Evolutionary conservation across 176 grass and related monocot genomes (phyloP).

Genomic region (Zea luxurians): DNA sequence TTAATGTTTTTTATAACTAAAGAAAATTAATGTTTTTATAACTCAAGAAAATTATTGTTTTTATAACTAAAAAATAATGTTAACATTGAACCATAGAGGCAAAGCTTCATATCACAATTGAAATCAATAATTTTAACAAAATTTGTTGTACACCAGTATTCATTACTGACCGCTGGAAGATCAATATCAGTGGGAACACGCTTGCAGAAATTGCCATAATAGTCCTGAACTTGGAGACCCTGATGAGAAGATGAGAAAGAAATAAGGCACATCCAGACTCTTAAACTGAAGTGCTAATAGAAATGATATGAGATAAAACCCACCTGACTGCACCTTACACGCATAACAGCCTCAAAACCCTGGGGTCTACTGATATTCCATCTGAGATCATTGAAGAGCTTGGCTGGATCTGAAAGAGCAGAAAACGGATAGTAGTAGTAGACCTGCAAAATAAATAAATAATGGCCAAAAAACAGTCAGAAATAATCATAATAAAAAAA

Average conservation of each 20-base stretch:
- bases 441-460: constrained; percentile 55
- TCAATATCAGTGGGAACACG: constrained; percentile 94
- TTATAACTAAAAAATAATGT: constrained; percentile 1
- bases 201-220: constrained; percentile 84
- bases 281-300: constrained; percentile 10
- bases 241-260: constrained; percentile 32
- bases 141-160: neutral
- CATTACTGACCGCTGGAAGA: constrained; percentile 64
- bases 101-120: constrained; percentile 11
- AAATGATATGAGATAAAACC: constrained; percentile 37
- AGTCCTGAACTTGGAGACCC: constrained; percentile 86
- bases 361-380: constrained; percentile 94
- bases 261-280: constrained; percentile 18
- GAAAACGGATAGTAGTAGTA: constrained; percentile 96
- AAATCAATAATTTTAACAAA: neutral
- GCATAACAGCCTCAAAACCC: constrained; percentile 93
- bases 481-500: neutral
- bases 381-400: constrained; percentile 91
- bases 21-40: no score
- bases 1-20: no score
- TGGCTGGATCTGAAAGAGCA: constrained; percentile 79
- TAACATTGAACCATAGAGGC: neutral
- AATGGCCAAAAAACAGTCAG: constrained; percentile 17
- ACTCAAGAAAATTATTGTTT: neutral
- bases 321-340: constrained; percentile 82